Evolutionary conservation across 441 rosid genomes (phyloP), one percentile per base, ranked within the genome.

Genomic region (Euphorbia celastroides): DNA sequence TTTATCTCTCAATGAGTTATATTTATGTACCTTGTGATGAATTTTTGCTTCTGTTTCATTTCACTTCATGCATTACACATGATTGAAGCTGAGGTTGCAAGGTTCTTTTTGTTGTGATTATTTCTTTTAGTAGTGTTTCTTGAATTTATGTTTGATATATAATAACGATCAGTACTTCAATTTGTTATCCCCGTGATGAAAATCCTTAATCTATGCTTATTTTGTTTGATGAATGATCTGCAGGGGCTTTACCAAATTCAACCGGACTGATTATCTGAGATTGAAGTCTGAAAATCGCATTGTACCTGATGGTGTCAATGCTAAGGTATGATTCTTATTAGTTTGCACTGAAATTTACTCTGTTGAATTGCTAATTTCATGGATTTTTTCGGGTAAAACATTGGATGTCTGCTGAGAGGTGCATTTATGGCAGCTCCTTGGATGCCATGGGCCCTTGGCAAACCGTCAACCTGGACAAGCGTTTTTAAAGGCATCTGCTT

Each of bases 211-310:
- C 14, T 9, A 7, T 5, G 23, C 19, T 41, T 0, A n/a, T 14
- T 23, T 31, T 27, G 9, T 55, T 13, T 34, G 52, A 7, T 17
- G 58, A 50, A n/a, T 48, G 55, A 32, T 52, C 52, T 69, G 7
- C 84, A 92, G 98, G 97, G 98, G 98, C 0, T 92, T 92, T 70
- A 92, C 97, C 2, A 92, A 92, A 83, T 81, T 79, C 75, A 90
- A 73, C 82, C 83, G 97, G 1, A 78, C 78, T 38, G 97, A 92
- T 71, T 92, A 86, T 67, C 57, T 86, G 54, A 88, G 60, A 72
- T 73, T 79, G 78, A 92, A 88, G 81, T 68, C 82, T 12, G 93
- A 87, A 80, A 83, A 84, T 66, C 78, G 84, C 57, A 86, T 90
- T 23, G 0, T 80, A n/a, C 76, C 93, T 0, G 98, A 92, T 80